Evolutionary conservation across 257 asterid species (phyloP).

Genomic region (Phtheirospermum japonicum): DNA sequence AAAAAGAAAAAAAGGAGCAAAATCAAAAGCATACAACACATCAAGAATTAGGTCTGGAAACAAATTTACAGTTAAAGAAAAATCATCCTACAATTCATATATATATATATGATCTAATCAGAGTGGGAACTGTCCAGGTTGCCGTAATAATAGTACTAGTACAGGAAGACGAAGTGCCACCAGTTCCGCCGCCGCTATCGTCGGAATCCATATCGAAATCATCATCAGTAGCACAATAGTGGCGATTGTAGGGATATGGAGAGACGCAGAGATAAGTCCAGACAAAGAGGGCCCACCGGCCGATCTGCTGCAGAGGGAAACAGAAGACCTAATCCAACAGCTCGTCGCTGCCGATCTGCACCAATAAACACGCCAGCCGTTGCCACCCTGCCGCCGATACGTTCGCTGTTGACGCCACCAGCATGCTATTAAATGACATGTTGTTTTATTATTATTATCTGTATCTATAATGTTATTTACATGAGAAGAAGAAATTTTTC

Average conservation of each 20-base stretch:
- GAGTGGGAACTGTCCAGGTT: neutral
- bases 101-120: neutral
- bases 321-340: conserved; percentile 43
- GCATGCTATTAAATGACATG: conserved; percentile 43
- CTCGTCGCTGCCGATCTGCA: conserved; percentile 39
- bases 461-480: no score
- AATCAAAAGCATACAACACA: no score
- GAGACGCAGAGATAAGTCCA: conserved; percentile 51
- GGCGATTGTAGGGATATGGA: conserved; percentile 31
- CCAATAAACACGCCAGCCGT: conserved; percentile 43
- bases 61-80: no score
- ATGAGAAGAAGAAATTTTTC: no score
- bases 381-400: conserved; percentile 45
- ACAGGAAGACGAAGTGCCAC: conserved; percentile 18
- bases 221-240: conserved; percentile 23
- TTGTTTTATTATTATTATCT: neutral
- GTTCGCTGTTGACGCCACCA: conserved; percentile 37
- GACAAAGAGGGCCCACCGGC: conserved; percentile 37
- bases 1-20: no score
- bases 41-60: no score
- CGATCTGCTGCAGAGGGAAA: conserved; percentile 48
- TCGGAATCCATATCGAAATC: conserved; percentile 17
- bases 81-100: no score
- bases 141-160: neutral
- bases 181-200: conserved; percentile 14